Evolutionary conservation across 768 basidiomycete species (phyloP).

Genomic region (Agrocybe praecox): DNA sequence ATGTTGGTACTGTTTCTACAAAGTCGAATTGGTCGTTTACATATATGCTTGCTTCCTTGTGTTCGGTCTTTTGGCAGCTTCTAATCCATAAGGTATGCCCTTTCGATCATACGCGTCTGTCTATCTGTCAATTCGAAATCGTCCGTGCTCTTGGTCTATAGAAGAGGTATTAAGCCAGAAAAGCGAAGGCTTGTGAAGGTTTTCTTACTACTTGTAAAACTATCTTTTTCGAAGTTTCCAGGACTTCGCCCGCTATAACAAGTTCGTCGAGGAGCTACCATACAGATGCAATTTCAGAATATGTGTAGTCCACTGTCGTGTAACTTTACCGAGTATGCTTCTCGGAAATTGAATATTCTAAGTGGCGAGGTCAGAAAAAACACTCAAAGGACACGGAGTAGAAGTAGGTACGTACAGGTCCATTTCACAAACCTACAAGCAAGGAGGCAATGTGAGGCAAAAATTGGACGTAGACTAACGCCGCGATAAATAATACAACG

Average conservation of each 20-base stretch:
- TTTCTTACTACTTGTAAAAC: constrained; percentile 42
- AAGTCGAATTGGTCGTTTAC: too few relatives aligned
- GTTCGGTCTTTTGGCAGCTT: too few relatives aligned
- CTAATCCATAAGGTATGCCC: too few relatives aligned
- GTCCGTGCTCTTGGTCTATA: constrained; percentile 10
- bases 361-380: too few relatives aligned
- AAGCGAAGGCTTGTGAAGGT: neutral
- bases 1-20: too few relatives aligned
- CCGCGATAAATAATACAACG: too few relatives aligned
- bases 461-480: too few relatives aligned
- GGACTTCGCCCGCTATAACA: constrained; percentile 91
- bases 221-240: constrained; percentile 84
- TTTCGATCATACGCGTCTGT: too few relatives aligned
- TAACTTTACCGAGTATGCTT: constrained; percentile 95
- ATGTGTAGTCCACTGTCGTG: constrained; percentile 47
- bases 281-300: neutral
- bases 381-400: too few relatives aligned
- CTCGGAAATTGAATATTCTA: constrained; percentile 98
- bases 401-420: constrained; percentile 83
- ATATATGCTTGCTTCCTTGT: too few relatives aligned
- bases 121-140: constrained; percentile 9
- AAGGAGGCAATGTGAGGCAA: constrained; percentile 40
- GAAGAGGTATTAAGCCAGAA: neutral
- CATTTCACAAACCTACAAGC: constrained; percentile 80
- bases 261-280: constrained; percentile 88